Base-by-base conservation (phyloP, 2,329 filamentous ascomycete genomes). In the Aspergillus sp. region DNA sequence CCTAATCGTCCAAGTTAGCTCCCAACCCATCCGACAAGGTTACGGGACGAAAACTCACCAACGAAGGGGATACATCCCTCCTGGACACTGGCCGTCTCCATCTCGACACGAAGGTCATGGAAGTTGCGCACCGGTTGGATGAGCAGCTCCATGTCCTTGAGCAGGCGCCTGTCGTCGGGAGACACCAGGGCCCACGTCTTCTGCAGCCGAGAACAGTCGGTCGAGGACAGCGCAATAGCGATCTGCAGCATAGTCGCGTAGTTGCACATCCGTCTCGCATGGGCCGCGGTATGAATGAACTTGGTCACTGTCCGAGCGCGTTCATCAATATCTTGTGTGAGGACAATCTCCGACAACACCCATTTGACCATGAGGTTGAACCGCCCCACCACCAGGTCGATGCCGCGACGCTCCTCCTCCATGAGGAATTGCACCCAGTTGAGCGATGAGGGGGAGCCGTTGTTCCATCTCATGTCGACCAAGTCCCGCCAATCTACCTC, bases 341-440 rank as follows among this genome's bases (percentile, higher is more conserved):
- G 75, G 10, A 87, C 70, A 55, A 83, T 79, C 60, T 86, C 82
- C 0, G 83, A 86, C 10, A 85, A 71, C 8, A 79, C 79, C 84
- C 84, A 87, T 70, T 86, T 86, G 54, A 85, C 82, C 57, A 86
- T 81, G 4, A 87, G 72, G 56, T 87, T 87, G 73, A 86, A 86
- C 22, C 84, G 81, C 20, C 83, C 82, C 46, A 85, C 84, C 54
- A 86, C 83, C 33, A 87, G 72, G 55, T 86, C 84, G 41, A 87
- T 82, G 26, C 84, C 84, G 45, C 75, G 77, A 17, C 76, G 78
- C 41, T 80, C 77, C 58, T 81, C 68, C 11, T 76, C 73, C 42
- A 76, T 73, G 17, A 86, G 75, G 62, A 84, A 86, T 47, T 83
- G 77, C 3, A 84, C 82, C 84, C 84, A 87, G 60, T 83, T 80